phyloP scores from a whole-genome alignment of 495 filamentous ascomycete species.

The Chaetomium cochliodes region DNA sequence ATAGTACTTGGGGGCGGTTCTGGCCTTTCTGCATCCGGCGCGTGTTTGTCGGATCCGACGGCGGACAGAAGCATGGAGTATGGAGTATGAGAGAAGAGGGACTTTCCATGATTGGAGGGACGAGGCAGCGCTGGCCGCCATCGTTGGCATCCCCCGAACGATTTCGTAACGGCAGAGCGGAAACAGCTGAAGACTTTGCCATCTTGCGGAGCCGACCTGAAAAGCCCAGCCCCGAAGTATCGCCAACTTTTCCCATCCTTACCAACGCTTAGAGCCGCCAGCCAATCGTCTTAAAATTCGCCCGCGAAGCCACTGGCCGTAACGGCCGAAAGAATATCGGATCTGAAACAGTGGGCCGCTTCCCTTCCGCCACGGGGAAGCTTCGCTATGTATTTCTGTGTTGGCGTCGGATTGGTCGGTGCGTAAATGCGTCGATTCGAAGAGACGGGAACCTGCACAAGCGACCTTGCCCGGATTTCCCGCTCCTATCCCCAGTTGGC shows the following conservation, averaged over 20 bases:
- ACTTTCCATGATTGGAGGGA: constrained; percentile 6
- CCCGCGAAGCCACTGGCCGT: constrained; percentile 15
- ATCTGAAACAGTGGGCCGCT: constrained; percentile 39
- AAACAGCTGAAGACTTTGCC: neutral
- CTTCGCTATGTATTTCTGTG: constrained; percentile 18
- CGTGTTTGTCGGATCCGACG: constrained; percentile 8
- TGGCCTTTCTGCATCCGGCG: neutral
- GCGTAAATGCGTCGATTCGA: constrained; percentile 33
- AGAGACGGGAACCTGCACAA: constrained; percentile 43
- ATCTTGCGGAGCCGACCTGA: constrained; percentile 7
- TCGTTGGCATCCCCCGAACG: neutral
- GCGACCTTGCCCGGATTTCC: constrained; percentile 33
- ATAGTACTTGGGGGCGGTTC: neutral
- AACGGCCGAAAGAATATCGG: constrained; percentile 40
- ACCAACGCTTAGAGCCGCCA: constrained; percentile 12
- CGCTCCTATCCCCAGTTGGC: constrained; percentile 22
- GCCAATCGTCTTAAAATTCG: constrained; percentile 30
- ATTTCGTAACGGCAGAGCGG: neutral
- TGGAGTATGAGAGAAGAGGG: neutral
- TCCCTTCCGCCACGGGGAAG: constrained; percentile 22
- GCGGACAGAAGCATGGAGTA: neutral
- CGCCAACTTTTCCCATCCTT: constrained; percentile 4
- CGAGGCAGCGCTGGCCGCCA: neutral
- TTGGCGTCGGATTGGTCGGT: constrained; percentile 34
- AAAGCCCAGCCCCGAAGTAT: constrained; percentile 15